Base-by-base conservation (phyloP, 768 basidiomycete genomes). In the Xerocomus brunneocitrinus region DNA sequence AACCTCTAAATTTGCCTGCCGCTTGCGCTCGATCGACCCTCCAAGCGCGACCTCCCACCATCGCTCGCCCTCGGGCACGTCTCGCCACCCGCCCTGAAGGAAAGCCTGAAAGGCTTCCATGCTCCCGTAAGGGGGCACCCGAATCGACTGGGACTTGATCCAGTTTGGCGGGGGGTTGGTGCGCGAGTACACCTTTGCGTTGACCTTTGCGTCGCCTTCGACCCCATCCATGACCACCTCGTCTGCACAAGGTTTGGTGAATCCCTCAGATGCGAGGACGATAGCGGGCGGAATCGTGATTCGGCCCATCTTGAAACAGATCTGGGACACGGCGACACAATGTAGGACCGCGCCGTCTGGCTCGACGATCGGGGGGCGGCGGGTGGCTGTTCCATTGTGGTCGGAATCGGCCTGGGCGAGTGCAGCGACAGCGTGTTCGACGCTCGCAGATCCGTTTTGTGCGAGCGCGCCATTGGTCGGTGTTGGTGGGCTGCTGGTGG, bases 251-350 rank as follows among this genome's bases (percentile, higher is more conserved):
- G 71, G 66, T 24, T 63, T 60, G 39, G 63, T 63, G 58, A 84
- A 81, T 0, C 89, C 89, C 54, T 85, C 82, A 1, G 72, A 58
- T 1, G 81, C 84, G 32, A 89, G 67, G 10, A 79, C 78, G 55
- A 91, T 53, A 3, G 75, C 74, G 12, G 89, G 89, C 2, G 88
- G 88, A 50, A 89, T 76, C 19, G 86, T 89, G 55, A 90, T 84
- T 1, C 87, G 78, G 0, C 82, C 83, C 24, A 77, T 62, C 65
- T 90, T 91, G 76, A 82, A 88, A 62, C 85, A 87, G 24, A 80
- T 52, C 49, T 80, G 81, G 27, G 82, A 82, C 52, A 91, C 70
- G 46, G 78, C 74, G 55, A 89, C 63, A 54, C 86, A 85, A 65
- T 90, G 80, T 6, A 87, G 65, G 31, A 71, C 71, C 2, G 78